Percentiles rank a stretch among this genome's conserved stretches.
These are phyloP conservation scores for Solanum lignicaule DNA, from an alignment of 257 asterid species.

Conservation along the genomic window DNA sequence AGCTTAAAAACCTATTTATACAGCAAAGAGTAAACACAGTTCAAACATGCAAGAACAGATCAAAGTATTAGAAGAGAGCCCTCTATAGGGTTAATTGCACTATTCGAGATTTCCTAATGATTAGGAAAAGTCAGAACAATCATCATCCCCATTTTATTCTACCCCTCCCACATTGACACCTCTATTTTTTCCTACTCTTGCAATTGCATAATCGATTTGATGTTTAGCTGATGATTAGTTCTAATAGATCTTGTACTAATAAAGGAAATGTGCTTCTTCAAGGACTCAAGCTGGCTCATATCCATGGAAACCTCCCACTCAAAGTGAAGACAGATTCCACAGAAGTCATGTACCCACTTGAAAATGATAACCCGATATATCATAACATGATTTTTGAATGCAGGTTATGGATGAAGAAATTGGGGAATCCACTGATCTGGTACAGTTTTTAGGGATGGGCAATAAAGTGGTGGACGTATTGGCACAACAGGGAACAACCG, in stretches of 20 bases:
- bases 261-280: not conserved
- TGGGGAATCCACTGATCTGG: not conserved
- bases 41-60: not conserved
- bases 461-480: not conserved
- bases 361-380: not conserved
- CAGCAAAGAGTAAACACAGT: not conserved
- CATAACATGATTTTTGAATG: not conserved
- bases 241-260: not conserved
- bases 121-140: not conserved
- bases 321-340: not conserved
- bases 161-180: not conserved
- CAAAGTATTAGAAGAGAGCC: not conserved
- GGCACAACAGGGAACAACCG: not conserved
- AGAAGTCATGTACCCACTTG: not conserved
- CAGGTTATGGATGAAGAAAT: not conserved
- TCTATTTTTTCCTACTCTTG: not conserved
- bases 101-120: not conserved
- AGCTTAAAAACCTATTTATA: slow-evolving; percentile 73
- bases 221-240: not conserved
- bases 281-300: not conserved
- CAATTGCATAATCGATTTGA: not conserved
- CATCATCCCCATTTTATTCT: not conserved
- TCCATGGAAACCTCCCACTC: not conserved
- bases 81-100: not conserved
- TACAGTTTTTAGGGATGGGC: not conserved